Percentiles rank a stretch among this genome's conserved stretches.
Evolutionary conservation across 176 grass and related monocot species (phyloP).

Genomic region (Bromus sterilis): DNA sequence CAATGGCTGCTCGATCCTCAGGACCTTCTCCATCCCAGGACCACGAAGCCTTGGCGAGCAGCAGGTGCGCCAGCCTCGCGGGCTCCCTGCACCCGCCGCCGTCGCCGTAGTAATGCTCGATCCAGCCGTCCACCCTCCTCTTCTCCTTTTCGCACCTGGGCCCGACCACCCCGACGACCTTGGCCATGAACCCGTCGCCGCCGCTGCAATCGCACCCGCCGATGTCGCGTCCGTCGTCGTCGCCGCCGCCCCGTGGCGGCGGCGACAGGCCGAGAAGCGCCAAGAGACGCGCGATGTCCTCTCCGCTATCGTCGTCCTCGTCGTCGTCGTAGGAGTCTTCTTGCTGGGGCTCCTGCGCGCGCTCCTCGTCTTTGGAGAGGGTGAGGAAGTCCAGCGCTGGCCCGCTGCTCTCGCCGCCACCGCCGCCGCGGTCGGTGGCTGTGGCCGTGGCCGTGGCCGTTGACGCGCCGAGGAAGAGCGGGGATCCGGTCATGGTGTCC

Average conservation of each 20-base stretch:
- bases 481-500: constrained; percentile 25
- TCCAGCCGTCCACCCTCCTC: constrained; percentile 45
- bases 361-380: neutral
- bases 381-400: constrained; percentile 52
- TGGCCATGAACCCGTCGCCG: constrained; percentile 41
- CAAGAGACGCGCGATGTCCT: constrained; percentile 50
- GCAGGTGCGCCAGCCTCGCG: constrained; percentile 54
- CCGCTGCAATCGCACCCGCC: constrained; percentile 55
- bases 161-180: constrained; percentile 36
- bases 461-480: constrained; percentile 38
- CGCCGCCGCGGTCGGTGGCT: neutral
- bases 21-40: constrained; percentile 3
- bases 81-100: constrained; percentile 39
- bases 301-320: neutral
- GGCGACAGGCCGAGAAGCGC: constrained; percentile 34
- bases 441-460: neutral
- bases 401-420: constrained; percentile 30
- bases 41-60: constrained; percentile 41
- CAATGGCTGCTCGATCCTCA: neutral
- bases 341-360: neutral
- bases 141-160: constrained; percentile 59
- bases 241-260: neutral
- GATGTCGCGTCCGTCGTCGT: neutral
- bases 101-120: constrained; percentile 26
- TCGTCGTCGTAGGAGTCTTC: neutral